Base-by-base conservation (phyloP, 179 eudicot genomes). In the Silene vulgaris region DNA sequence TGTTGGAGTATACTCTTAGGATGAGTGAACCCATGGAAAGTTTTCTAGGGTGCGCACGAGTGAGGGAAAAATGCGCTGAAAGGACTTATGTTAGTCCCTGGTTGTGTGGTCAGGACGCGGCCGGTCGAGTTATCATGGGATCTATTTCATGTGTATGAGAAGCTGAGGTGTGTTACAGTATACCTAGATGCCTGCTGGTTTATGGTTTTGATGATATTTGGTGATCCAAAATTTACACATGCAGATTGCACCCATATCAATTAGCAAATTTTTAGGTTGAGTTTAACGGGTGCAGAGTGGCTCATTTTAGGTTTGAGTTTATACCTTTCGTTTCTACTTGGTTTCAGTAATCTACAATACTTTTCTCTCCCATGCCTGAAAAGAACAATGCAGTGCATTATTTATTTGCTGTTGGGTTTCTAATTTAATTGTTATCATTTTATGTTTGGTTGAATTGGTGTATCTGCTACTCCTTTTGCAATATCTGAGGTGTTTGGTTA, bases 401-500 rank as follows among this genome's bases (percentile, higher is more conserved):
- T 64, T 35, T 50, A 32, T 52, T 17, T 52, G 50, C 63, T 30
- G 76, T 65, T 74, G 20, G 65, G 67, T 30, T 59, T 71, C n/a
- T 72, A 23, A 32, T 7, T 73, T 72, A 65, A 5, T 17, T 71
- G 40, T 43, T 65, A 12, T 37, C 12, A 12, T 59, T 74, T 48
- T 67, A 16, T 63, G 13, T 77, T 54, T 35, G 43, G 79, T 23
- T 82, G 43, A 72, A 73, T 40, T 77, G 65, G 75, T 75, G 69
- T 59, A 81, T 45, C 75, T 81, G 23, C 20, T 73, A 52, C 69
- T 82, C 69, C 23, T 64, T 72, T 83, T 84, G 78, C 85, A 32
- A 81, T 84, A 78, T 87, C 97, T 90, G 87, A 91, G 96, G 96
- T 87, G 84, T 88, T 88, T 94, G 95, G 90, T 88, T 90, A 96